Base-by-base conservation (phyloP, 2,329 filamentous ascomycete species). In the Alternaria alternata region DNA sequence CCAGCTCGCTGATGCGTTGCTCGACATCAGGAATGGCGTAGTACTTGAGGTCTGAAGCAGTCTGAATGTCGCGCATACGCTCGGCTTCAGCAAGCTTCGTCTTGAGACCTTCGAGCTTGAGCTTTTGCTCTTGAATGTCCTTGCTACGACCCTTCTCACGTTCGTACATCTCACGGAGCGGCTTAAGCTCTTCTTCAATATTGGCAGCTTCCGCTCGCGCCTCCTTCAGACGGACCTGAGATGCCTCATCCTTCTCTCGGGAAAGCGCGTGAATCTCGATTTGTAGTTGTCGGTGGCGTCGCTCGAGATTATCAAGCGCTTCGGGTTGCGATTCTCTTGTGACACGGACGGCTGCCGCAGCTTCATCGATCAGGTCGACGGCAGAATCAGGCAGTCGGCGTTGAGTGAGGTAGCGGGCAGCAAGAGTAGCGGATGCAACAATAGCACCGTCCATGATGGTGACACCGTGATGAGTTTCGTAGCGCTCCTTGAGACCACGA, bases 381-480 rank as follows among this genome's bases (percentile, higher is more conserved):
- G 95, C 95, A 4, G 95, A 99, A 79, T 99, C 95, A 3, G 95
- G 95, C 64, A 99, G 87, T 75, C 95, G 89, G 68, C 95, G 88
- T 51, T 91, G 89, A 1, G 95, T 99, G 54, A 99, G 89, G 72
- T 99, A 99, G 57, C 95, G 90, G 48, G 94, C 92, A 14, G 95
- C 95, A 53, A 99, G 87, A 57, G 89, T 96, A n/a, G 95, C 92
- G 5, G 95, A 88, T 51, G 94, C 87, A 16, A 99, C 94, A 63
- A 99, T 91, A 64, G 95, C 95, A 73, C 90, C 93, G 75, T 99
- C 95, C 43, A 94, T 89, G 68, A 99, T 99, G 67, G 89, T 98
- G 72, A 99, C 95, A 85, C 94, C 94, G 79, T 99, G 95, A 80
- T 99, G 95, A 51, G 96, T 92, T 81, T 99, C 95, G 81, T 98